A percentile compares a stretch with the other conserved stretches of the same genome.
Conservation (phyloP, 2,329 filamentous ascomycete species). For the Fusarium miscanthi region DNA sequence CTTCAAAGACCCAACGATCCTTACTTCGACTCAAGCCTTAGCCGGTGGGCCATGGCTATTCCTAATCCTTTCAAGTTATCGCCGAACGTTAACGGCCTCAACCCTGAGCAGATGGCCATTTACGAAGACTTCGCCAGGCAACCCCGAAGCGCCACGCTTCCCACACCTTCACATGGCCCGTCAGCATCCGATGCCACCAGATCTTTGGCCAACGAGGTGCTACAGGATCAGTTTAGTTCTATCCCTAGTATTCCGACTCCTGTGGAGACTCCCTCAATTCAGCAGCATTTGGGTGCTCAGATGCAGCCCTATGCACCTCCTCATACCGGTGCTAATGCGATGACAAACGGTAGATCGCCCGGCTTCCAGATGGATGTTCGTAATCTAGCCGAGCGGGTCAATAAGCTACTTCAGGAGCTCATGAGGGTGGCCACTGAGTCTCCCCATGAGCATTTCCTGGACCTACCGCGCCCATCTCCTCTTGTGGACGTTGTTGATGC, state of each 20-base stretch:
- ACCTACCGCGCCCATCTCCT: conserved; percentile 67
- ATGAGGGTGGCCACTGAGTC: conserved; percentile 64
- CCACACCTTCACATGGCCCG: conserved; percentile 66
- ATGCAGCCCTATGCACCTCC: conserved; percentile 66
- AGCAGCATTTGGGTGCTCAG: conserved; percentile 62
- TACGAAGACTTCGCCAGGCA: conserved; percentile 97
- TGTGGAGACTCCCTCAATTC: conserved; percentile 68
- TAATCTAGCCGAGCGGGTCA: conserved; percentile 64
- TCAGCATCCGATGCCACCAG: conserved; percentile 71
- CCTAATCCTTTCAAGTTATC: conserved; percentile 92
- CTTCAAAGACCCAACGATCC: conserved; percentile 81
- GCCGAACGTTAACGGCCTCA: conserved; percentile 75
- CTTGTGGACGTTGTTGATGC: conserved; percentile 73
- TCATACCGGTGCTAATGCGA: conserved; percentile 54
- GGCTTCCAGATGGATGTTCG: conserved; percentile 63
- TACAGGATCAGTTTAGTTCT: conserved; percentile 70
- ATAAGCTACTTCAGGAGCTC: conserved; percentile 68
- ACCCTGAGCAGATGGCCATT: conserved; percentile 91
- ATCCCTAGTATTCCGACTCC: conserved; percentile 69
- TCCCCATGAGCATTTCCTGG: conserved; percentile 68
- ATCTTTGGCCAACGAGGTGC: conserved; percentile 71
- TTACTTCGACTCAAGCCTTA: conserved; percentile 84
- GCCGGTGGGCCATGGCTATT: conserved; percentile 92
- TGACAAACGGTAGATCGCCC: conserved; percentile 63
- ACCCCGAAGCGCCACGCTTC: conserved; percentile 70